Conservation (phyloP, 106 monocot genomes). For the Phalaenopsis equestris region DNA sequence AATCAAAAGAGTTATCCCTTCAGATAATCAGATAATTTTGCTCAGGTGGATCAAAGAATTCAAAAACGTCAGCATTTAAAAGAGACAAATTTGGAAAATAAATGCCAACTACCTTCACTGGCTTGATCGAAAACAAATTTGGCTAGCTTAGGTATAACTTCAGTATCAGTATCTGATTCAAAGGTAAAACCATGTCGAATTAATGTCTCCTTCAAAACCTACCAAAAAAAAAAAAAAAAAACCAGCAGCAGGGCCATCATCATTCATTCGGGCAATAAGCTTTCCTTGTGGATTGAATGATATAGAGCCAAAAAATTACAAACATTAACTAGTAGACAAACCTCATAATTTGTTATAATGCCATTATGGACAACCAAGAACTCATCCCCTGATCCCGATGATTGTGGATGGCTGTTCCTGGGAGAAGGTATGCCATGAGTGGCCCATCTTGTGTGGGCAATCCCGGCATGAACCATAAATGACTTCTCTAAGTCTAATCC, state of each 20-base stretch:
- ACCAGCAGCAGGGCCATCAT: neutral
- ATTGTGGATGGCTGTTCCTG: constrained; percentile 94
- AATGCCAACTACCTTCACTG: constrained; percentile 46
- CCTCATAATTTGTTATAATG: constrained; percentile 99
- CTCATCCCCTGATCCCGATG: constrained; percentile 68
- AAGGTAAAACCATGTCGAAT: constrained; percentile 87
- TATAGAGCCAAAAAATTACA: neutral
- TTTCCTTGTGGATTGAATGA: neutral
- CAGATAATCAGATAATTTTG: neutral
- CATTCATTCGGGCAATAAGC: too few relatives aligned
- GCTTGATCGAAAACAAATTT: constrained; percentile 93
- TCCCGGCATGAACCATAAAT: constrained; percentile 84
- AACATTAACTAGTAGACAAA: constrained; percentile 14
- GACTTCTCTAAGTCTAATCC: constrained; percentile 58
- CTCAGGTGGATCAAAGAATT: too few relatives aligned
- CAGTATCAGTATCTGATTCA: constrained; percentile 97
- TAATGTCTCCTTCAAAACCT: constrained; percentile 95
- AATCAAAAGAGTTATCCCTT: neutral
- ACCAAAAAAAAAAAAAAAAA: neutral
- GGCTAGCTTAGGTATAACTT: constrained; percentile 98
- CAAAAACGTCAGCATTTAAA: too few relatives aligned
- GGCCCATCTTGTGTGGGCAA: constrained; percentile 98
- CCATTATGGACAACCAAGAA: constrained; percentile 99
- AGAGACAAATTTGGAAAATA: neutral
- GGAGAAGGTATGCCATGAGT: constrained; percentile 97